phyloP scores from a whole-genome alignment of 345 rosid genomes.

The Melaleuca quinquenervia region DNA sequence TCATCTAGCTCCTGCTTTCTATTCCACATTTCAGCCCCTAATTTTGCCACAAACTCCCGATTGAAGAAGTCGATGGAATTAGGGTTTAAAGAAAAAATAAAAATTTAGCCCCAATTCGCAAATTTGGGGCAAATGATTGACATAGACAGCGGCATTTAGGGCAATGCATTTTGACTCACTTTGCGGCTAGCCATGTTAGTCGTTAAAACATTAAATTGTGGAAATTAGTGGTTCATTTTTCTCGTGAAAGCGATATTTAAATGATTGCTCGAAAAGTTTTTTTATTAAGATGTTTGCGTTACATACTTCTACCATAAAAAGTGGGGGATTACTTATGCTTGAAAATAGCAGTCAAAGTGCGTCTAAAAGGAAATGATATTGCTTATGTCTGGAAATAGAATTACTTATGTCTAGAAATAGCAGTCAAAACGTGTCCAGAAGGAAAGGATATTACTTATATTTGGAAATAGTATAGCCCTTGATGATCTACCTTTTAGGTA shows the following conservation, averaged over 20 bases:
- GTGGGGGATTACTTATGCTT: too few species aligned
- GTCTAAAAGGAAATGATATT: too few species aligned
- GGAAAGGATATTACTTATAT: too few species aligned
- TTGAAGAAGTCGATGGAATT: not conserved
- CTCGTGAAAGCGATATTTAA: not conserved
- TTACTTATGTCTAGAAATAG: too few species aligned
- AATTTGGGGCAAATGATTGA: not conserved
- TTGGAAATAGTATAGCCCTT: too few species aligned
- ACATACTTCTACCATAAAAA: not conserved
- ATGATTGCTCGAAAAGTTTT: not conserved
- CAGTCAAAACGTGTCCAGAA: too few species aligned
- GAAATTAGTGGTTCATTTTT: not conserved
- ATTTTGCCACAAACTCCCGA: not conserved
- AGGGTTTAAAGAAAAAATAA: not conserved
- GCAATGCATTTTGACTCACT: not conserved
- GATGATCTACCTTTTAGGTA: too few species aligned
- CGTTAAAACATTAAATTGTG: not conserved
- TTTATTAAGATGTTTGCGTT: not conserved
- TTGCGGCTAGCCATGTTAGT: rapidly evolving
- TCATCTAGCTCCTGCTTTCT: not conserved
- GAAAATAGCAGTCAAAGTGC: too few species aligned
- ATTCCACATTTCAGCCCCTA: not conserved
- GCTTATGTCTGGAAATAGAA: too few species aligned
- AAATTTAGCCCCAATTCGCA: not conserved
- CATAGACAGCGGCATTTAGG: not conserved